Evolutionary conservation across 441 rosid genomes (phyloP).

Genomic region (Geranium incanum): DNA sequence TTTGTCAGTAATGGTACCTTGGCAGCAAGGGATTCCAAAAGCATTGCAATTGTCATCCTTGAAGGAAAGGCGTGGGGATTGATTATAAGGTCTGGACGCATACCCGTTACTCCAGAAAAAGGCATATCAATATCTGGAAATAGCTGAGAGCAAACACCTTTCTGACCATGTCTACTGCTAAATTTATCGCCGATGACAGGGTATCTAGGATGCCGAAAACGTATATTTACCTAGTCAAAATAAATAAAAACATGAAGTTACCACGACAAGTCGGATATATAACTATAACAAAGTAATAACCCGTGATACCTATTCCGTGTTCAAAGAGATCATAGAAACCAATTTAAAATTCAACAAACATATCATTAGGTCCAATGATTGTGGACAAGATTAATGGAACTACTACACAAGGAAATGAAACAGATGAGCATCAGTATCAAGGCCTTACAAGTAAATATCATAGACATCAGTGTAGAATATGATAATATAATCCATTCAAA

Average conservation of each 20-base stretch:
- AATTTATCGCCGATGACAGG: slow-evolving; percentile 96
- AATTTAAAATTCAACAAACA: neutral
- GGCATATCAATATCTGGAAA: slow-evolving; percentile 99
- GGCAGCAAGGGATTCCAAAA: slow-evolving; percentile 90
- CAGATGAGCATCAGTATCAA: neutral
- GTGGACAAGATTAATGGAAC: neutral
- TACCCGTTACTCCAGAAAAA: slow-evolving; percentile 84
- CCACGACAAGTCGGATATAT: neutral
- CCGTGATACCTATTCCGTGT: neutral
- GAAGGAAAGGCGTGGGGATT: slow-evolving; percentile 99
- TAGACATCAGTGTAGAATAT: neutral
- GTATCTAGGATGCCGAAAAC: slow-evolving; percentile 85
- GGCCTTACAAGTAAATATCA: neutral
- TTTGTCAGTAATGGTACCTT: slow-evolving; percentile 43
- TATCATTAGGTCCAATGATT: neutral
- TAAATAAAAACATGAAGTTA: neutral
- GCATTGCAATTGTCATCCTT: slow-evolving; percentile 97
- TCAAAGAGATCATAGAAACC: neutral
- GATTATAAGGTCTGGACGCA: slow-evolving; percentile 96
- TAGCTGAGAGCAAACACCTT: slow-evolving; percentile 96
- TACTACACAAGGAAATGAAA: neutral
- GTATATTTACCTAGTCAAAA: slow-evolving; percentile 61
- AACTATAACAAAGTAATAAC: neutral
- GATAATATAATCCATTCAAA: neutral
- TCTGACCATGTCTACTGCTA: slow-evolving; percentile 98